phyloP scores from a whole-genome alignment of 352 stramenopile genomes.

The Globisporangium acanthophoron region DNA sequence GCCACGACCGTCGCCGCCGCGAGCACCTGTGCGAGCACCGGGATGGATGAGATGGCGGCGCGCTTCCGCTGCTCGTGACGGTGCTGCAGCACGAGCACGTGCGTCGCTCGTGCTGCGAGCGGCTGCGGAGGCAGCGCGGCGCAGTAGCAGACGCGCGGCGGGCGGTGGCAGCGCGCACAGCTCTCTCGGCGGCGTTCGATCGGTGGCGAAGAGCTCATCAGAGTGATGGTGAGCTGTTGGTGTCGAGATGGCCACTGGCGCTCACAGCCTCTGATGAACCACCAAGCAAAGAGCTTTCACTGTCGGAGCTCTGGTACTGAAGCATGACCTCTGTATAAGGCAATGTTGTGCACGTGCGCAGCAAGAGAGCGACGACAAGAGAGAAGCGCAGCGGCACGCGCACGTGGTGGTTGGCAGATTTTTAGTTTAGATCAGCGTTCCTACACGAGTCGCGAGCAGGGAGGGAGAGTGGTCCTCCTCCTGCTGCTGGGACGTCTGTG shows the following conservation, averaged over 20 bases:
- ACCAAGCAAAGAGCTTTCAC: background rate
- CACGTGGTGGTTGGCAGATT: conserved; percentile 2
- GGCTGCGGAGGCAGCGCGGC: conserved; percentile 21
- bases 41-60: conserved; percentile 60
- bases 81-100: conserved; percentile 64
- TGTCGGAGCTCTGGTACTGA: too few species aligned
- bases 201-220: background rate
- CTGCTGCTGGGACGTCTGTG: too few species aligned
- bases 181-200: conserved; percentile 16
- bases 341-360: too few species aligned
- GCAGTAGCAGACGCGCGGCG: conserved; percentile 59
- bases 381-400: background rate
- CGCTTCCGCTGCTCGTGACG: conserved; percentile 46
- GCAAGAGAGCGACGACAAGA: too few species aligned
- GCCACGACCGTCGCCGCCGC: conserved; percentile 37
- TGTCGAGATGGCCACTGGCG: background rate
- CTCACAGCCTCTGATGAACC: too few species aligned
- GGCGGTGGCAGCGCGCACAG: conserved; percentile 40
- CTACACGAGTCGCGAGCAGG: background rate
- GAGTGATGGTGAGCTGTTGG: background rate
- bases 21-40: conserved; percentile 51
- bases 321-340: too few species aligned
- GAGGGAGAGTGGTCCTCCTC: background rate
- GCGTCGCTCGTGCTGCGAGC: conserved; percentile 24
- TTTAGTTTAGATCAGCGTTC: conserved; percentile 10